These are phyloP conservation scores for Nyctanthes arbortristis DNA, from an alignment of 257 asterid genomes.

Conservation along the genomic window DNA sequence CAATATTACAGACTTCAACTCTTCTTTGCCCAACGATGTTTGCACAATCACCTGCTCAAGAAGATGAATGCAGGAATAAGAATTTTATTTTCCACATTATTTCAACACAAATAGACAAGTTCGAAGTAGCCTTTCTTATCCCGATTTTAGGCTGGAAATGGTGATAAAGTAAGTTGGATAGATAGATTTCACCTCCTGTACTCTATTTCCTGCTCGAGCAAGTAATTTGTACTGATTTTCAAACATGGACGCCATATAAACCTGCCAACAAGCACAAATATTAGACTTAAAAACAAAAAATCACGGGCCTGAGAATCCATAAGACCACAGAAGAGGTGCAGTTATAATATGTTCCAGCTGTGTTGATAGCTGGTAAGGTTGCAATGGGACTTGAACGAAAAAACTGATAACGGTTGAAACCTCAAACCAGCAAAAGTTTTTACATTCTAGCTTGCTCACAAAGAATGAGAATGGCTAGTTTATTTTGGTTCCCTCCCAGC, in stretches of 20 bases:
- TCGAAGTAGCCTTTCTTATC: too few species aligned
- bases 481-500: neutral
- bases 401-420: neutral
- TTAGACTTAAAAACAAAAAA: neutral
- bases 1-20: constrained; percentile 67
- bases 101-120: too few species aligned
- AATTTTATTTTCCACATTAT: too few species aligned
- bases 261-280: constrained; percentile 42
- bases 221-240: constrained; percentile 91
- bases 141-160: neutral
- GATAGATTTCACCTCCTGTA: constrained; percentile 66
- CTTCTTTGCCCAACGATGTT: constrained; percentile 72
- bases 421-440: neutral
- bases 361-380: neutral
- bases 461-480: neutral
- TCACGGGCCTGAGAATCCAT: neutral
- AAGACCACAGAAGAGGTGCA: neutral
- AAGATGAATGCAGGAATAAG: constrained; percentile 2
- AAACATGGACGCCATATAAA: constrained; percentile 82
- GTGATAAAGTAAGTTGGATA: neutral
- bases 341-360: neutral
- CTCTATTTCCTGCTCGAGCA: constrained; percentile 89
- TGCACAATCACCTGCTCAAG: constrained; percentile 69
- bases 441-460: neutral
- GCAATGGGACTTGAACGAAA: neutral